These are phyloP conservation scores for Trametopsis cervina DNA, from an alignment of 768 basidiomycete genomes.

Conservation along the genomic window DNA sequence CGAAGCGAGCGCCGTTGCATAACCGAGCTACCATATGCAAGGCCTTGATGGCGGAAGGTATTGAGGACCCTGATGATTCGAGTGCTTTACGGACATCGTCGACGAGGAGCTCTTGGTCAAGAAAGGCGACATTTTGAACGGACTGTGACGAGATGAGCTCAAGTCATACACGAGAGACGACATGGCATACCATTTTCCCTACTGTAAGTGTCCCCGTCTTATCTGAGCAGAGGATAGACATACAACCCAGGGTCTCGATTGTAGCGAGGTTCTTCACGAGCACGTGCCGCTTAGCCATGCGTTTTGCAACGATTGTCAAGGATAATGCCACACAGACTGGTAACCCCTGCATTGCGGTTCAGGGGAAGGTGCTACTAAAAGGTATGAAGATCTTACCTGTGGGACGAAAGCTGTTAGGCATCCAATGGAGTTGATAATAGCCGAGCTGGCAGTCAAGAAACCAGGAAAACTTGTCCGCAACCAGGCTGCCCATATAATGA, in stretches of 20 bases:
- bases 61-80: conserved; percentile 1
- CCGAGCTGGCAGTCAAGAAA: conserved; percentile 41
- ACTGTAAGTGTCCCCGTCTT: conserved; percentile 58
- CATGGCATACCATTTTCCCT: conserved; percentile 36
- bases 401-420: conserved; percentile 46
- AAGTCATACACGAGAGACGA: background rate
- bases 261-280: conserved; percentile 52
- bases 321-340: conserved; percentile 51
- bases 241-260: conserved; percentile 60
- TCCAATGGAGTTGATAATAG: conserved; percentile 52
- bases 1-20: conserved; percentile 53
- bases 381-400: conserved; percentile 28
- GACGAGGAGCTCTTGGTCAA: conserved; percentile 21
- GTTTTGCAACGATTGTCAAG: conserved; percentile 32
- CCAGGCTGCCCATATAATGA: conserved; percentile 32
- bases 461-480: conserved; percentile 31
- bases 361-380: background rate
- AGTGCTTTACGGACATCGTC: conserved; percentile 17
- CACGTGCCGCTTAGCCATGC: conserved; percentile 47
- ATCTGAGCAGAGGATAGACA: conserved; percentile 47
- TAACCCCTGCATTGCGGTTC: conserved; percentile 12
- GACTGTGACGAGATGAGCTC: conserved; percentile 22
- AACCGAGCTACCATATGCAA: conserved; percentile 40
- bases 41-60: conserved; percentile 20
- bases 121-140: conserved; percentile 34